phyloP scores from a whole-genome alignment of 768 basidiomycete species.

The Tulasnella calospora region DNA sequence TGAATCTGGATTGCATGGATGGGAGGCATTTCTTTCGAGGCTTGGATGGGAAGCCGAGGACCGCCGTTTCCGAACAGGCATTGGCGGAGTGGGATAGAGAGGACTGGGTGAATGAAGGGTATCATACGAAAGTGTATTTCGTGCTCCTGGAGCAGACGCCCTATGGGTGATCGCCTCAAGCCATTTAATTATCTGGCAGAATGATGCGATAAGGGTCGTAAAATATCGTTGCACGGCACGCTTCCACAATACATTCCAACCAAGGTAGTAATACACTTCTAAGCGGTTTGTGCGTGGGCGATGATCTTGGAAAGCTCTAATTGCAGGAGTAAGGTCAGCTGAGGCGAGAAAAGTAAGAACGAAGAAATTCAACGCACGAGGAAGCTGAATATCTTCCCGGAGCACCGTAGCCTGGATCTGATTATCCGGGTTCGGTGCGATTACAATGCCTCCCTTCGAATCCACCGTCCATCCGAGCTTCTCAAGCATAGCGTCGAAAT shows the following conservation, averaged over 20 bases:
- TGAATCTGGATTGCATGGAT: neutral
- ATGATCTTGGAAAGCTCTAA: slow-evolving; percentile 27
- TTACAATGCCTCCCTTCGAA: slow-evolving; percentile 50
- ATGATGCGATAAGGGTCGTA: neutral
- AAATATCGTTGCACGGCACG: neutral
- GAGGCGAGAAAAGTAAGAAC: neutral
- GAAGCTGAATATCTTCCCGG: slow-evolving; percentile 74
- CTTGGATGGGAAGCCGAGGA: neutral
- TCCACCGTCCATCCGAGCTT: slow-evolving; percentile 66
- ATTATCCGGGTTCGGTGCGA: slow-evolving; percentile 83
- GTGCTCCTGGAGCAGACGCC: neutral
- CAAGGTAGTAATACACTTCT: neutral
- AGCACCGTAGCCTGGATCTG: slow-evolving; percentile 81
- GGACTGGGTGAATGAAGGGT: neutral
- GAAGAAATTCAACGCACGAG: slow-evolving; percentile 52
- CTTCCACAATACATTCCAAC: neutral
- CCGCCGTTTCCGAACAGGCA: neutral
- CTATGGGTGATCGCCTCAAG: neutral
- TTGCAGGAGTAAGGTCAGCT: neutral
- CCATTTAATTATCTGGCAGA: neutral
- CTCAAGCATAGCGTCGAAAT: slow-evolving; percentile 55
- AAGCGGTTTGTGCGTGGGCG: slow-evolving; percentile 24
- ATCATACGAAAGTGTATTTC: slow-evolving; percentile 4
- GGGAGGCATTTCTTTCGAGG: neutral
- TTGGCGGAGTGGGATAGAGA: neutral